These are phyloP conservation scores for Metschnikowia lunata DNA, from an alignment of 805 yeast genomes.

Conservation along the genomic window DNA sequence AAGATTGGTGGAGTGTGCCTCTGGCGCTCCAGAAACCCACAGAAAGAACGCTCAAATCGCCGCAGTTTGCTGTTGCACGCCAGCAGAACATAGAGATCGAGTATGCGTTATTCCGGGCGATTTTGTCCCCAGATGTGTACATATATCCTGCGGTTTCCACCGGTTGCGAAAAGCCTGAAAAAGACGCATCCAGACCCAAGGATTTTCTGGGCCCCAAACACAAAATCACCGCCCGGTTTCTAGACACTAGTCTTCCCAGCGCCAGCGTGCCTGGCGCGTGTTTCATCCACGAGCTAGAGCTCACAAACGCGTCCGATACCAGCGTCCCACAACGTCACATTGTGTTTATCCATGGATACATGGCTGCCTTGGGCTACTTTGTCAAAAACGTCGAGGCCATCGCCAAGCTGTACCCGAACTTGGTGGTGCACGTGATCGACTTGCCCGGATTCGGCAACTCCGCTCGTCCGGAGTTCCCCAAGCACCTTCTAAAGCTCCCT, in stretches of 20 bases:
- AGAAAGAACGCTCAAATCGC: conserved; percentile 6
- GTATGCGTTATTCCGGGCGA: conserved; percentile 30
- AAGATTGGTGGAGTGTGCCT: conserved; percentile 38
- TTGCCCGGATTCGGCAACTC: conserved; percentile 43
- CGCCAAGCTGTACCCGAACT: conserved; percentile 27
- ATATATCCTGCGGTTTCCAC: conserved; percentile 19
- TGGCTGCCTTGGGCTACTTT: conserved; percentile 43
- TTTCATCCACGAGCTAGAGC: conserved; percentile 35
- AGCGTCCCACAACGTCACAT: conserved; percentile 16
- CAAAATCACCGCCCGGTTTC: conserved; percentile 15
- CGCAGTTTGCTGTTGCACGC: conserved; percentile 17
- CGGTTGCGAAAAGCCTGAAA: neutral
- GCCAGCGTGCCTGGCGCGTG: conserved; percentile 18
- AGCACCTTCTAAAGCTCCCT: conserved; percentile 22
- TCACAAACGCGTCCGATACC: conserved; percentile 20
- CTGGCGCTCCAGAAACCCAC: conserved; percentile 20
- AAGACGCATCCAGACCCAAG: neutral
- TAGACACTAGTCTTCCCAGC: conserved; percentile 26
- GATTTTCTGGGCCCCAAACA: neutral
- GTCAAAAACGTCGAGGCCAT: conserved; percentile 34
- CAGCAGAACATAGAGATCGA: conserved; percentile 27
- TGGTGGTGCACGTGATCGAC: conserved; percentile 38
- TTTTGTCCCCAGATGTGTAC: conserved; percentile 28
- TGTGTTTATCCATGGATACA: conserved; percentile 40
- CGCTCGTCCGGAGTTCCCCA: conserved; percentile 37